These are phyloP conservation scores for Aspergillus pseudoviridinutans DNA, from an alignment of 2,329 filamentous ascomycete genomes.

Conservation along the genomic window DNA sequence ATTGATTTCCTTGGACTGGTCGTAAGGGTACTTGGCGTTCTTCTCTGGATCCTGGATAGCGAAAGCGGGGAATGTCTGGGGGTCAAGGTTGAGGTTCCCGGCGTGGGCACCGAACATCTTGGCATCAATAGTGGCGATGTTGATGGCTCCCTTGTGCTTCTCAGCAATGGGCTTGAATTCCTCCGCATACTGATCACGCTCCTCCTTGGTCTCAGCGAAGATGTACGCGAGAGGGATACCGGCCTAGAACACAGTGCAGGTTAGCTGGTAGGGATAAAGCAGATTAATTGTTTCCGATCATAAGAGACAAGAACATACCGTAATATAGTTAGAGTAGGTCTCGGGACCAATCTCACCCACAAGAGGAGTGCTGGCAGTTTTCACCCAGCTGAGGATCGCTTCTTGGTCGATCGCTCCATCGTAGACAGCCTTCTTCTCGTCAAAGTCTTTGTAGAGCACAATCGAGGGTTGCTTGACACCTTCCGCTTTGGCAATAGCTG, in stretches of 20 bases:
- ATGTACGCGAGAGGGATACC: constrained; percentile 95
- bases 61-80: constrained; percentile 93
- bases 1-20: constrained; percentile 76
- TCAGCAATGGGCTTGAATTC: constrained; percentile 81
- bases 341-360: constrained; percentile 96
- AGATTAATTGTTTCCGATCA: not conserved
- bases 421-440: constrained; percentile 89
- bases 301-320: constrained; percentile 44
- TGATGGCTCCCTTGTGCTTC: constrained; percentile 89
- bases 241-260: constrained; percentile 44
- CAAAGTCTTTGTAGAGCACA: constrained; percentile 95
- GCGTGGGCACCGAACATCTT: constrained; percentile 92
- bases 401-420: constrained; percentile 76
- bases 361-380: constrained; percentile 79
- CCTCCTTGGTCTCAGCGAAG: constrained; percentile 87
- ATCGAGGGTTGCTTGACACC: constrained; percentile 81
- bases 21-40: constrained; percentile 96
- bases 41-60: constrained; percentile 93
- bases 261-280: constrained; percentile 3
- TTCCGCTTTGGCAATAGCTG: constrained; percentile 79
- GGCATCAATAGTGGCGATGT: constrained; percentile 97
- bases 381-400: constrained; percentile 76
- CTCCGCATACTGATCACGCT: constrained; percentile 74
- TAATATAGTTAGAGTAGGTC: constrained; percentile 95
- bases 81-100: constrained; percentile 93